Base-by-base conservation (phyloP, 164 flowering plant genomes). In the Nymphaea thermarum region DNA sequence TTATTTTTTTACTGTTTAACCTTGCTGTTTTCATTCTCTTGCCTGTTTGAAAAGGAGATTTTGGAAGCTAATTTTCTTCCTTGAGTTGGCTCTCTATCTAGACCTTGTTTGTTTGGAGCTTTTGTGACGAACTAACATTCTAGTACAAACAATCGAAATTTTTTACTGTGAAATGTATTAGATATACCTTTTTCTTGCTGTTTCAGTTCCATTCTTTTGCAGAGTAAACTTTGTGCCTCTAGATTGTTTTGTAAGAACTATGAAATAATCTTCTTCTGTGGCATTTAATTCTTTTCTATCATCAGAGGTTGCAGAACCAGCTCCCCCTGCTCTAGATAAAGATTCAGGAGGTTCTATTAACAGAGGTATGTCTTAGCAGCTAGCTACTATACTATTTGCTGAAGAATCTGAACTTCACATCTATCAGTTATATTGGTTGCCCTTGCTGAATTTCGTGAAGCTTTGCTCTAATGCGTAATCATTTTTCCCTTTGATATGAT, bases 271-370 rank as follows among this genome's bases (percentile, higher is more conserved):
- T 12, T 47, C 36, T 45, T 6, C 14, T 3, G 36, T 16, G 53
- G 5, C 14, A 2, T 64, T 17, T 41, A 6, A 42, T 59, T 65
- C 25, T 18, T 25, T 14, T 59, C 42, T 65, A 59, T 57, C 67
- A 4, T 68, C 92, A 87, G 89, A 81, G 76, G 69, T 61, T 64
- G 64, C 64, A 11, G 64, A 62, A 17, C 76, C 84, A 67, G 87
- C 82, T 53, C 59, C 67, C 42, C 43, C 88, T 47, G 63, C 59
- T 41, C 74, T 17, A n/a, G 77, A 76, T 78, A 86, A 83, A 76
- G 71, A 42, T 62, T 76, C 84, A 12, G 81, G 82, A 43, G 88
- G 87, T 44, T 85, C 95, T 43, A 12, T 65, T 72, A 87, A 89
- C 63, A 82, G 95, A 83, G 97, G 97, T 89, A 64, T 10, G 43